Percentiles rank a stretch among this genome's conserved stretches.
Evolutionary conservation across 192 early-diverging fungal species (phyloP).

Genomic region (Allomyces macrogynus): DNA sequence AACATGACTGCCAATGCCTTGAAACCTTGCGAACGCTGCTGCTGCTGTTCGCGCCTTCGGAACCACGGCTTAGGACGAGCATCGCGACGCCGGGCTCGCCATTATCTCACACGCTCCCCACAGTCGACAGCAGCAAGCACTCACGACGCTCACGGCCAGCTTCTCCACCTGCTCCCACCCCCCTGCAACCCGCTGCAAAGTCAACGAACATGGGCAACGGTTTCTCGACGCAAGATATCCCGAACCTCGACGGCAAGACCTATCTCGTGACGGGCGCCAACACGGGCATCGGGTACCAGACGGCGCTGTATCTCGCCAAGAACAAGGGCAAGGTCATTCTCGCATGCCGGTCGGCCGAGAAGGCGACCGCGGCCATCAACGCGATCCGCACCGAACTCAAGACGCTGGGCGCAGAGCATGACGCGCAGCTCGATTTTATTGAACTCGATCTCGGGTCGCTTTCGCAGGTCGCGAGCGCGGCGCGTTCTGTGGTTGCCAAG

Average conservation of each 20-base stretch:
- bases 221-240: background rate
- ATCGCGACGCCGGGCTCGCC: no score
- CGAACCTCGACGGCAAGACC: background rate
- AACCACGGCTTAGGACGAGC: no score
- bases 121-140: no score
- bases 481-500: conserved; percentile 2
- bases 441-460: conserved; percentile 16
- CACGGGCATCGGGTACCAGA: background rate
- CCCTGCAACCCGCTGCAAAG: no score
- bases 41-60: no score
- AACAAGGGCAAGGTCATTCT: background rate
- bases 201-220: background rate
- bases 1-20: no score
- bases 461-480: conserved; percentile 7
- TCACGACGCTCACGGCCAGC: no score
- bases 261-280: background rate
- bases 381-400: conserved; percentile 4
- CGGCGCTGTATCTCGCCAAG: background rate
- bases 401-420: conserved; percentile 6
- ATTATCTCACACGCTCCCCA: no score
- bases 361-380: conserved; percentile 5
- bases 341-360: background rate
- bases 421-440: conserved; percentile 12
- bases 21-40: no score
- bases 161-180: no score